phyloP scores from a whole-genome alignment of 2,329 filamentous ascomycete genomes.

The Epichloe gansuensis region DNA sequence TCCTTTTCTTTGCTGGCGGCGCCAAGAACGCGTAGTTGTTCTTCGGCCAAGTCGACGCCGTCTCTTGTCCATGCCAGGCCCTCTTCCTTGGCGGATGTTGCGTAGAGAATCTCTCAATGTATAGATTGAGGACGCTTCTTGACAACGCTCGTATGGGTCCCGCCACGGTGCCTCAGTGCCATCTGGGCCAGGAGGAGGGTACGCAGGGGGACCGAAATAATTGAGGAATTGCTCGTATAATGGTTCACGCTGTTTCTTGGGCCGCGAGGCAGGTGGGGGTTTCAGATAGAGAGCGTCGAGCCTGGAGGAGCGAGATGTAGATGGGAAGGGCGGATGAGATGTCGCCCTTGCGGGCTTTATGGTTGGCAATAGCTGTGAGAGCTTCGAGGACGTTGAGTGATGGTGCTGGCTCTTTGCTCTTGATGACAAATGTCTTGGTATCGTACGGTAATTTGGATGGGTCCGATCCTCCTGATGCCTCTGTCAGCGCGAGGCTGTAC shows the following conservation, averaged over 20 bases:
- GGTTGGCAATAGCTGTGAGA: constrained; percentile 66
- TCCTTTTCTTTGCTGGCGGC: constrained; percentile 14
- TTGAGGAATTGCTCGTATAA: constrained; percentile 13
- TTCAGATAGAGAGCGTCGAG: constrained; percentile 50
- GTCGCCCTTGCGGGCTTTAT: constrained; percentile 60
- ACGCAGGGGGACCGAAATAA: constrained; percentile 38
- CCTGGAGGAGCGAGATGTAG: constrained; percentile 72
- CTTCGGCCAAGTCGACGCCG: constrained; percentile 69
- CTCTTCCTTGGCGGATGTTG: constrained; percentile 46
- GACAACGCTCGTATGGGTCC: constrained; percentile 55
- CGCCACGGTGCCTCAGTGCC: constrained; percentile 58
- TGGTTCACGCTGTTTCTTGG: constrained; percentile 6
- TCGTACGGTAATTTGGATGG: constrained; percentile 37
- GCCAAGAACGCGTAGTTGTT: constrained; percentile 41
- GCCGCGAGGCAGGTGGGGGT: constrained; percentile 13
- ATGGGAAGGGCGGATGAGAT: constrained; percentile 64
- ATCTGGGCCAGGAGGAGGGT: constrained; percentile 58
- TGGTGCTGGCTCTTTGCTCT: constrained; percentile 41
- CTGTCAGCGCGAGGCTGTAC: constrained; percentile 64
- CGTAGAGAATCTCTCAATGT: constrained; percentile 87
- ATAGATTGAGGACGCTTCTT: constrained; percentile 80
- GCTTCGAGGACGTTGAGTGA: constrained; percentile 65
- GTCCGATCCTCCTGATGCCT: constrained; percentile 49
- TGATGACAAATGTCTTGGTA: constrained; percentile 49
- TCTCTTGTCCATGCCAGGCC: constrained; percentile 85